Evolutionary conservation across 306 rosid genomes (phyloP), one percentile per base, ranked within the genome.

Genomic region (Dryas drummondii): DNA sequence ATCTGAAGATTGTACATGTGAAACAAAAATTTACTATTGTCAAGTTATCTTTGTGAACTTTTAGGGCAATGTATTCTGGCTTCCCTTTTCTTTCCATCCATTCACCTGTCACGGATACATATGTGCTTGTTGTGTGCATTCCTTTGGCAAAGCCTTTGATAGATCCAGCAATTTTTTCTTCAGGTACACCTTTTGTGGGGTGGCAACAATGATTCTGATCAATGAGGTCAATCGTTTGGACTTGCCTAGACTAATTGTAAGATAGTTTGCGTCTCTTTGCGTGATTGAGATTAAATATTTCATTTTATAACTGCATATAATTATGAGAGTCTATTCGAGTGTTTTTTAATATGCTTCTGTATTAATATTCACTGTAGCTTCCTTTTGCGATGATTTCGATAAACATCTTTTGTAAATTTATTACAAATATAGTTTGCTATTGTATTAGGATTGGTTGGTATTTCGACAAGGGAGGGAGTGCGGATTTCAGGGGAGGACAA

Each of bases 401-500:
- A 70, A n/a, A 12, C 71, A 15, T 68, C 11, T 16, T 14, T 53
- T 40, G 37, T 54, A 6, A 9, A 2, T 70, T 26, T n/a, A 9
- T 76, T 22, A 32, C 37, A 49, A 40, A 76, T 12, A 11, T 76
- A 71, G 41, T 32, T n/a, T 47, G 68, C 68, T 72, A 5, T 77
- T 79, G 73, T 74, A 52, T 76, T 67, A 94, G 98, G 94, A 90
- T 48, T 94, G 98, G 98, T 89, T 82, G 77, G 96, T 89, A 68
- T 90, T 87, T 76, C 89, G 97, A 63, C 98, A 94, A 82, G 94
- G 97, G 76, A 86, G 51, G 70, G 98, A 94, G 85, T 80, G 86
- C 60, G 97, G 98, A 78, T 94, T 94, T 79, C 98, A 94, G 84
- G 98, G 98, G 73, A 88, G 98, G 82, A 94, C 98, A 41, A 94